Percentiles rank a stretch among this genome's conserved stretches.
Evolutionary conservation across 2,329 filamentous ascomycete genomes (phyloP).

Genomic region (Colletotrichum echinochloae): DNA sequence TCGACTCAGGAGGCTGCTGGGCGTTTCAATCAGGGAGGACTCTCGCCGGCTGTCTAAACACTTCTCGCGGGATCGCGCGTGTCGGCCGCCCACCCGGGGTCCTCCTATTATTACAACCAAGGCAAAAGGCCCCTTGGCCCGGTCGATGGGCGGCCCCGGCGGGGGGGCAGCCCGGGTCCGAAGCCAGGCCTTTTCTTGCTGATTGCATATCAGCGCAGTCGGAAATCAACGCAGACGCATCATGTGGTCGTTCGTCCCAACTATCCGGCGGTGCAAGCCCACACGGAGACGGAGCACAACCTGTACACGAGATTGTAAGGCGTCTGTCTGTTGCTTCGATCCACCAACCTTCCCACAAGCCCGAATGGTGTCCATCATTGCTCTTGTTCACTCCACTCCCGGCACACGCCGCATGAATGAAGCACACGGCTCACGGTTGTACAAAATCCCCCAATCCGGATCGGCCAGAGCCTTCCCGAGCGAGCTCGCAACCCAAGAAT

Average conservation of each 20-base stretch:
- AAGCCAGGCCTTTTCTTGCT: not conserved
- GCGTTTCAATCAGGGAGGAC: not conserved
- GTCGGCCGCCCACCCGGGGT: not conserved
- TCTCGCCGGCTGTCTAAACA: conserved; percentile 17
- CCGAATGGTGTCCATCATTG: not conserved
- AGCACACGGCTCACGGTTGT: not conserved
- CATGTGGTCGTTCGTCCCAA: not conserved
- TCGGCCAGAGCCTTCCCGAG: not conserved
- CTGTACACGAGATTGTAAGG: not conserved
- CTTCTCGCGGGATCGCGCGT: not conserved
- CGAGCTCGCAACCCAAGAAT: not conserved
- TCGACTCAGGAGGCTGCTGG: conserved; percentile 4
- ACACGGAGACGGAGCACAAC: not conserved
- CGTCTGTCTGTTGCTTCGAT: not conserved
- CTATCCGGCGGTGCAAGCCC: not conserved
- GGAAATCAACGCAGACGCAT: not conserved
- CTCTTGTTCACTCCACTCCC: not conserved
- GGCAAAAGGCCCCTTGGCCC: conserved; percentile 14
- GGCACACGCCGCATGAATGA: not conserved
- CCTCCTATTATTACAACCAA: conserved; percentile 21
- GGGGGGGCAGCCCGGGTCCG: conserved; percentile 9
- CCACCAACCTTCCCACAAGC: no score
- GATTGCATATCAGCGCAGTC: not conserved
- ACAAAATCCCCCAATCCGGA: not conserved
- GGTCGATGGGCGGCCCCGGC: conserved; percentile 10